Percentiles rank a stretch among this genome's conserved stretches.
Conservation (phyloP, 2,329 filamentous ascomycete species). For the Calonectria hawksworthii region DNA sequence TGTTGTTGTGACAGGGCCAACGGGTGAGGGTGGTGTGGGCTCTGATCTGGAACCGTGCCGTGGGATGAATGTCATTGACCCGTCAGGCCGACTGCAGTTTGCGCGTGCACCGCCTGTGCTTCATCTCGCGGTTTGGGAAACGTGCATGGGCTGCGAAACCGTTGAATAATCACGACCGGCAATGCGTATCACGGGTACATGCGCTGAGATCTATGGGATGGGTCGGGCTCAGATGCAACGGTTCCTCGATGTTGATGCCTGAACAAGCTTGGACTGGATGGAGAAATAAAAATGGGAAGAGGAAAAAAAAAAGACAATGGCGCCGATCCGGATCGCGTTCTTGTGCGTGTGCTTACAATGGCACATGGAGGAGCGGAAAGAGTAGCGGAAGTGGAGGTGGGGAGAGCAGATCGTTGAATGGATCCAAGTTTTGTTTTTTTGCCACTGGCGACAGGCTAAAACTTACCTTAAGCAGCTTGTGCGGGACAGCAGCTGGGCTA, state of each 20-base stretch:
- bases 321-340: conserved; percentile 32
- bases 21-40: conserved; percentile 31
- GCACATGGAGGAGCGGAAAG: conserved; percentile 23
- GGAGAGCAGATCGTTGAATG: conserved; percentile 20
- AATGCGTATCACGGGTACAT: conserved; percentile 1
- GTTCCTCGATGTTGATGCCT: background rate
- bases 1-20: conserved; percentile 32
- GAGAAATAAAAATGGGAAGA: conserved; percentile 2
- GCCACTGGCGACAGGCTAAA: conserved; percentile 29
- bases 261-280: background rate
- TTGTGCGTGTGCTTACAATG: background rate
- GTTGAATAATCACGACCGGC: conserved; percentile 11
- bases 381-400: conserved; percentile 26
- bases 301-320: conserved; percentile 23
- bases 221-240: background rate
- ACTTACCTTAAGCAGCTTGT: conserved; percentile 14
- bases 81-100: background rate
- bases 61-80: conserved; percentile 1
- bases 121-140: background rate
- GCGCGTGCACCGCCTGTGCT: background rate
- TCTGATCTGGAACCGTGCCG: background rate
- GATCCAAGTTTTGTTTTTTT: conserved; percentile 15
- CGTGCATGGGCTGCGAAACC: conserved; percentile 12
- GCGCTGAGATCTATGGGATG: background rate
- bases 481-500: conserved; percentile 12